Base-by-base conservation (phyloP, 352 stramenopile genomes). In the Phytopythium kandeliae region DNA sequence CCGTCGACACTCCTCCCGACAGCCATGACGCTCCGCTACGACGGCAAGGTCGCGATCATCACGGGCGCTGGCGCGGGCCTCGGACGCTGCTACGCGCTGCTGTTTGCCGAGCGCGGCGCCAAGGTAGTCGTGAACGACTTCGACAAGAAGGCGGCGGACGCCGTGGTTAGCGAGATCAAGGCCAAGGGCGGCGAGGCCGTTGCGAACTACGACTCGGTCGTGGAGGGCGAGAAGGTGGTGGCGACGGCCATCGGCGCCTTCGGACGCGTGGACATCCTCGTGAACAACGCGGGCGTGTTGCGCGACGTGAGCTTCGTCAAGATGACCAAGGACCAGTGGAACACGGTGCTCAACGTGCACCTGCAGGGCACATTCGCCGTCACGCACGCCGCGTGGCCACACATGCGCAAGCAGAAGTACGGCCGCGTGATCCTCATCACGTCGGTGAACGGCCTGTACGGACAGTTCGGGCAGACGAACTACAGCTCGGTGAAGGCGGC, bases 221-320 rank as follows among this genome's bases (percentile, higher is more conserved):
- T 69, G n/a, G 77, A 91, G n/a, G 82, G 83, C 25, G 80, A 86
- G 24, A 89, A 89, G 55, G 79, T 94, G 24, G 78, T 94, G 15
- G 73, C 64, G 15, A 88, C 77, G 51, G 81, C 78, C 28, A 86
- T 94, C 48, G 56, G 76, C 33, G 65, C 51, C 31, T 94, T 79
- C 35, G 78, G 77, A 19, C 80, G 84, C 50, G 68, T 94, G 22
- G 83, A 94, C 51, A 92, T 94, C 28, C 36, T 94, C n/a, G 74
- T 92, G 36, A 94, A 94, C 74, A 99, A 99, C 69, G 96, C 96
- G 13, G 94, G 89, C 11, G 95, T 98, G 60, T 62, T 99, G 73
- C 78, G 96, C 61, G 67, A 96, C 81, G 72, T 89, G 55, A 80
- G 63, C 46, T 97, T 97, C 61, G 60, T 71, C 59, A 96, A 96